Evolutionary conservation across 2,329 filamentous ascomycete species (phyloP), one percentile per base, ranked within the genome.

Genomic region (Fusarium vanettenii): DNA sequence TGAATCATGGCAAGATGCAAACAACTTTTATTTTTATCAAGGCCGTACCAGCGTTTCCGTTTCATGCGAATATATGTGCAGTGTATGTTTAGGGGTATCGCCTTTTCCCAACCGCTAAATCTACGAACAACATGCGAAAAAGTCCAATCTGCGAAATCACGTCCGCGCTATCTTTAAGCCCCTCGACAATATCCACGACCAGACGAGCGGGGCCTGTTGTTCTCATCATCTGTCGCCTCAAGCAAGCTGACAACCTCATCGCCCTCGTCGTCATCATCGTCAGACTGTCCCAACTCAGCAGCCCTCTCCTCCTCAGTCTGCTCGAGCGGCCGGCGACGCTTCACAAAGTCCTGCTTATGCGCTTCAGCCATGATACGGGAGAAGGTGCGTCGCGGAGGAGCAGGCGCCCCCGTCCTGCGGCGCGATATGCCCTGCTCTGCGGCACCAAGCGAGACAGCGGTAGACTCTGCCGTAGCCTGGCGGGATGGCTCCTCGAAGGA

Each of bases 341-440:
- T 93, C 84, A 97, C 94, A 81, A 98, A 98, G 84, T 98, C 96
- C 81, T 97, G 93, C 70, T 90, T 93, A 81, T 98, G 97, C 7
- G 96, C 96, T 71, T 92, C 89, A 5, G 94, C 93, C 75, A 98
- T 87, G n/a, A 95, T 91, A 16, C 88, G 90, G 6, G 87, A 86
- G 65, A 91, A 87, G 1, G 83, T 65, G 60, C 76, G 70, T 66
- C 75, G 8, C 76, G 63, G 31, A 3, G 69, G 41, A 8, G 56
- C 56, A 27, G 63, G 27, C 1, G 82, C 78, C 22, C 84, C 81
- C 1, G 82, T 61, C 59, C 82, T 82, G 10, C 83, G 81, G 67
- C 82, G 73, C 70, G 82, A 37, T 13, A 74, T 61, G 61, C 77
- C 79, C 39, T 75, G 67, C 63, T 75, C 77, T 11, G 67, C 71